Percentiles rank a stretch among this genome's conserved stretches.
These are phyloP conservation scores for Quillaja saponaria DNA, from an alignment of 306 rosid species.

Conservation along the genomic window DNA sequence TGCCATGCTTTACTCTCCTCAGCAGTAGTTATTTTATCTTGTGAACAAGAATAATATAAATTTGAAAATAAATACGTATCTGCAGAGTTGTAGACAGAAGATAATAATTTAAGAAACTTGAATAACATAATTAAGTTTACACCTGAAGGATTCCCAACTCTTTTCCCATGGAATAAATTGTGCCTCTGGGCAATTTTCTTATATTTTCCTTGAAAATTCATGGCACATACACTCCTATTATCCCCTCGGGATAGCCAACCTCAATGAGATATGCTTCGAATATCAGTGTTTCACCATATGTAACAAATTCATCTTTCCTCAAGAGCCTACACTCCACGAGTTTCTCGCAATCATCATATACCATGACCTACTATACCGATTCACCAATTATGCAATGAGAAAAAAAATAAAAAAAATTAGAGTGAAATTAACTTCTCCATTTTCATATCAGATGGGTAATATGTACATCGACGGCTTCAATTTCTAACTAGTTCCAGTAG, in stretches of 20 bases:
- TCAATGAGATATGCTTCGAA: slow-evolving; percentile 57
- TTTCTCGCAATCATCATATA: slow-evolving; percentile 68
- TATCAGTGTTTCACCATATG: slow-evolving; percentile 52
- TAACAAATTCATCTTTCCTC: slow-evolving; percentile 62
- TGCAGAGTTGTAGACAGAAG: neutral
- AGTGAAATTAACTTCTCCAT: neutral
- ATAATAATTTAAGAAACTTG: neutral
- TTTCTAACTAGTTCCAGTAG: too few relatives aligned
- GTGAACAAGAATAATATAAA: slow-evolving; percentile 15
- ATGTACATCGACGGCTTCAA: neutral
- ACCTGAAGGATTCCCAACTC: slow-evolving; percentile 19
- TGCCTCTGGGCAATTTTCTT: slow-evolving; percentile 18
- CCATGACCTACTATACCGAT: slow-evolving; percentile 44
- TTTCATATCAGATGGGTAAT: neutral
- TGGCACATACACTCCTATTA: slow-evolving; percentile 33
- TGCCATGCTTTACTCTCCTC: slow-evolving; percentile 33
- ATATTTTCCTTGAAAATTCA: slow-evolving; percentile 33
- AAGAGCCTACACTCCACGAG: slow-evolving; percentile 64
- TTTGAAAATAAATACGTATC: neutral
- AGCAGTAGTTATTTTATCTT: slow-evolving; percentile 22
- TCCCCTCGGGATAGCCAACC: slow-evolving; percentile 51
- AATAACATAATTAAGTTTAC: neutral
- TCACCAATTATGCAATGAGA: neutral
- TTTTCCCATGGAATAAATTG: slow-evolving; percentile 8
- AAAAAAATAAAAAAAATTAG: too few relatives aligned